These are phyloP conservation scores for Choanephora cucurbitarum DNA, from an alignment of 371 early-diverging fungal species.

Conservation along the genomic window DNA sequence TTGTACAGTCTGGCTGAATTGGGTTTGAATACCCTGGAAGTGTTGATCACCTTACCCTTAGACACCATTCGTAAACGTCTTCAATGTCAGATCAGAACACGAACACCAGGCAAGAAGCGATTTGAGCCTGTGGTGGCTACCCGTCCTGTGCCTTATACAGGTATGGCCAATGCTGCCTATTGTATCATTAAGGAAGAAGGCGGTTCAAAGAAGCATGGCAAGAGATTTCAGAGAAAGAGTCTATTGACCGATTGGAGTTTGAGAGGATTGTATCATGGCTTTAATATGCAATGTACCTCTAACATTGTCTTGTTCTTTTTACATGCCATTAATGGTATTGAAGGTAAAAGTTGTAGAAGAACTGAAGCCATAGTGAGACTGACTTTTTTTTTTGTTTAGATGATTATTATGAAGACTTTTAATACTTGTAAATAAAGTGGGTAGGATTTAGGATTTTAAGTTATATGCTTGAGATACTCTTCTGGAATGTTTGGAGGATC, in stretches of 20 bases:
- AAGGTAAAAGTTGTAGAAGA: slow-evolving; percentile 36
- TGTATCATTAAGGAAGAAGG: slow-evolving; percentile 89
- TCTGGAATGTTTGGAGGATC: slow-evolving; percentile 32
- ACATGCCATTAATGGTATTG: slow-evolving; percentile 56
- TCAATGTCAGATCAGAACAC: slow-evolving; percentile 73
- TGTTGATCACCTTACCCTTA: slow-evolving; percentile 80
- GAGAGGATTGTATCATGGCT: slow-evolving; percentile 79
- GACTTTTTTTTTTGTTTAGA: background rate
- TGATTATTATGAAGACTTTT: slow-evolving; percentile 31
- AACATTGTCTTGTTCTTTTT: slow-evolving; percentile 67
- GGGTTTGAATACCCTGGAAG: slow-evolving; percentile 66
- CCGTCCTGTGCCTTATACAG: slow-evolving; percentile 84
- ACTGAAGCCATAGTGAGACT: too few relatives aligned
- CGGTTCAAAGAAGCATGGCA: slow-evolving; percentile 27
- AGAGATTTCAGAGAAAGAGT: slow-evolving; percentile 20
- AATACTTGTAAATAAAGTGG: background rate
- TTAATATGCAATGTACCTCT: slow-evolving; percentile 68
- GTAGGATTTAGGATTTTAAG: slow-evolving; percentile 13
- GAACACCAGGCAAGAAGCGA: slow-evolving; percentile 52
- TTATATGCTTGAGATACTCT: slow-evolving; percentile 50
- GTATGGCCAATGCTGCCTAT: slow-evolving; percentile 76
- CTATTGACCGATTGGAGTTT: slow-evolving; percentile 58
- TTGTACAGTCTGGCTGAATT: slow-evolving; percentile 70
- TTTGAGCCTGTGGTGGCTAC: slow-evolving; percentile 78
- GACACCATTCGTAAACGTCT: slow-evolving; percentile 89